Evolutionary conservation across 345 rosid genomes (phyloP).

Genomic region (Salix caprea): DNA sequence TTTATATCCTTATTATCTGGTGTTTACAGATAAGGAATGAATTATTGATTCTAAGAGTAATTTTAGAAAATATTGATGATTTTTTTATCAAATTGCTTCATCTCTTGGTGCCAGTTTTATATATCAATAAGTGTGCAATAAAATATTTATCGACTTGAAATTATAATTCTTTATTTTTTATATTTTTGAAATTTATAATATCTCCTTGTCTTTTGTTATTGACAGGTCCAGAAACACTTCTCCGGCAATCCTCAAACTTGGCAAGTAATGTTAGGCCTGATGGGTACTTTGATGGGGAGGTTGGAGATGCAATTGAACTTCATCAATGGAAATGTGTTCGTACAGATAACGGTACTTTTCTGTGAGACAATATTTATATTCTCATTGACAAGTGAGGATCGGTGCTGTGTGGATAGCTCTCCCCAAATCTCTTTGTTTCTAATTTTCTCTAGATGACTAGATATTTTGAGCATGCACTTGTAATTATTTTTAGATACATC

Average conservation of each 20-base stretch:
- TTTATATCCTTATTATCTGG: not conserved
- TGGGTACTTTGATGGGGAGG: slow-evolving; percentile 57
- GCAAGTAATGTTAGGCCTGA: slow-evolving; percentile 31
- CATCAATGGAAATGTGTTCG: slow-evolving; percentile 90
- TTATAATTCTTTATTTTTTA: not conserved
- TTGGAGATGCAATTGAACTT: slow-evolving; percentile 84
- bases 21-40: not conserved
- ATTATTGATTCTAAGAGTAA: no score
- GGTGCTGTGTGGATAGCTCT: not conserved
- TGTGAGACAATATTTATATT: not conserved
- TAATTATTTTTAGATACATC: not conserved
- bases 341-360: slow-evolving; percentile 59
- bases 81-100: not conserved
- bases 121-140: not conserved
- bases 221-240: slow-evolving; percentile 81
- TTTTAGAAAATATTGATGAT: not conserved
- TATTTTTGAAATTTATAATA: not conserved
- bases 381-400: not conserved
- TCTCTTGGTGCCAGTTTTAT: not conserved
- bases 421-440: not conserved
- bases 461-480: not conserved
- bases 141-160: not conserved
- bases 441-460: not conserved
- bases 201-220: slow-evolving; percentile 14
- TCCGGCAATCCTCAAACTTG: slow-evolving; percentile 66